These are phyloP conservation scores for Naematelia aurantialba DNA, from an alignment of 768 basidiomycete species.

Conservation along the genomic window DNA sequence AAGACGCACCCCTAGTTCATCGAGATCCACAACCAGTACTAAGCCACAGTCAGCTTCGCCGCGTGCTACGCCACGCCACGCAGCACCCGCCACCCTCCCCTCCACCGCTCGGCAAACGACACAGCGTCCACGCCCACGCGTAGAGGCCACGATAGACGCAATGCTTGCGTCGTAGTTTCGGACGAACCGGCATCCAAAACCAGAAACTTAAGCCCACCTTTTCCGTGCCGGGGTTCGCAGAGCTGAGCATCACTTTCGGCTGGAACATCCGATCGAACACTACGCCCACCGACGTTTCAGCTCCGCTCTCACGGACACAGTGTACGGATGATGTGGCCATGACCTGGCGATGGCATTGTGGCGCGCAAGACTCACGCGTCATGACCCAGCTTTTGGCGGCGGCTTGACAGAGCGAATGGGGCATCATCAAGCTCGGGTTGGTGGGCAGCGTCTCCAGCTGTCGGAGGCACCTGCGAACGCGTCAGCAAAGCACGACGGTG, in stretches of 20 bases:
- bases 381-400: constrained; percentile 85
- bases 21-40: constrained; percentile 28
- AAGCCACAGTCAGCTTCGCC: background rate
- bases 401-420: constrained; percentile 81
- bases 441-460: constrained; percentile 73
- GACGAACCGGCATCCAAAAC: too few species aligned
- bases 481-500: constrained; percentile 7
- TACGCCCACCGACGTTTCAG: too few species aligned
- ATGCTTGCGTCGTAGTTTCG: too few species aligned
- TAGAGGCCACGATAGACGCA: too few species aligned
- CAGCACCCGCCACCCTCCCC: too few species aligned
- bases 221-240: constrained; percentile 33
- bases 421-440: constrained; percentile 78
- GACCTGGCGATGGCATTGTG: too few species aligned
- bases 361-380: constrained; percentile 58
- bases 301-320: too few species aligned
- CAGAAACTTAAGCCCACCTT: too few species aligned
- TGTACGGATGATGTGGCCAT: too few species aligned
- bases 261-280: constrained; percentile 48
- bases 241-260: constrained; percentile 21
- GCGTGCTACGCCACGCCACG: too few species aligned
- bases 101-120: too few species aligned
- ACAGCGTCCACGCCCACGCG: too few species aligned
- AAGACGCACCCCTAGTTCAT: constrained; percentile 11
- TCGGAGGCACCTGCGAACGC: constrained; percentile 79